Percentiles rank a stretch among this genome's conserved stretches.
These are phyloP conservation scores for Chlamydomonas eustigma DNA, from an alignment of 139 green algal species.

Conservation along the genomic window DNA sequence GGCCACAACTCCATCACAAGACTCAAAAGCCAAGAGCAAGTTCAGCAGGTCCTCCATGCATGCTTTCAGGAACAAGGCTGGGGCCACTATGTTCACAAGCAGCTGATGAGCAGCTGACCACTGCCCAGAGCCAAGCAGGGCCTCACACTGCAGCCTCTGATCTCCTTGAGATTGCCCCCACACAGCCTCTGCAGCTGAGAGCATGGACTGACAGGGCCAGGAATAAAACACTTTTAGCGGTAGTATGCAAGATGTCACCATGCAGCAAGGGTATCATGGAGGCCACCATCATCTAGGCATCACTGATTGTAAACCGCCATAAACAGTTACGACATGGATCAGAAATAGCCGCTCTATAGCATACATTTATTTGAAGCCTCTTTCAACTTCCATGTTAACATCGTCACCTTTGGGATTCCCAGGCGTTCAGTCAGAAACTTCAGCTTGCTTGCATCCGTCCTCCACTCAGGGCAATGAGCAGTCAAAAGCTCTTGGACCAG, in stretches of 20 bases:
- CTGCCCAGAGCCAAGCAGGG: not conserved
- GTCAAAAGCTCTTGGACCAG: conserved; percentile 12
- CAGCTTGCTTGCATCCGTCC: not conserved
- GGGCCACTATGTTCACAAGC: not conserved
- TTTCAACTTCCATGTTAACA: too few species aligned
- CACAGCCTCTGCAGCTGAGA: conserved; percentile 3
- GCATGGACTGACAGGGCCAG: not conserved
- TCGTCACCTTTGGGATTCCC: not conserved
- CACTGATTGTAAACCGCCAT: too few species aligned
- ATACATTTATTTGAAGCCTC: too few species aligned
- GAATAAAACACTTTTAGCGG: too few species aligned
- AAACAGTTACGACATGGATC: too few species aligned
- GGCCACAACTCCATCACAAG: not conserved
- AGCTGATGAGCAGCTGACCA: conserved; percentile 2
- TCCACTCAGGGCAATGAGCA: conserved; percentile 1
- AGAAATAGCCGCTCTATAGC: too few species aligned
- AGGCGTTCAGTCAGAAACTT: not conserved
- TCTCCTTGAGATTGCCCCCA: not conserved
- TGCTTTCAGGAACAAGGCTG: not conserved
- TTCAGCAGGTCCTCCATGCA: not conserved
- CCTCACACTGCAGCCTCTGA: not conserved
- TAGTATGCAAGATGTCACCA: too few species aligned
- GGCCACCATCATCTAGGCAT: too few species aligned
- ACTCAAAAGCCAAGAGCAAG: not conserved
- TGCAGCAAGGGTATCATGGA: too few species aligned